These are phyloP conservation scores for Berkeleyomyces rouxiae DNA, from an alignment of 2,329 filamentous ascomycete species.

Conservation along the genomic window DNA sequence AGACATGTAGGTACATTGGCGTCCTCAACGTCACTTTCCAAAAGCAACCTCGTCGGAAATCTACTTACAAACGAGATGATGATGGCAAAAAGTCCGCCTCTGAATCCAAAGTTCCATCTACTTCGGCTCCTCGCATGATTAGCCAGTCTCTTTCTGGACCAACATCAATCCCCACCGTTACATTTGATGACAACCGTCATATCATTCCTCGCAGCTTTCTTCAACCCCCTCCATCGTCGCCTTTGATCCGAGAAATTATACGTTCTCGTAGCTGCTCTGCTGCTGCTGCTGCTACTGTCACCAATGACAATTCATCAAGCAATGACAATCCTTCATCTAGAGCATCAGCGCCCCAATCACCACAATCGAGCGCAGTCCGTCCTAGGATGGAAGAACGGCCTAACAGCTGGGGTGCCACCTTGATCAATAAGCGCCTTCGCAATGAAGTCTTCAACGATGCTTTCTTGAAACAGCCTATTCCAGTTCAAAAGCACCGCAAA, in stretches of 20 bases:
- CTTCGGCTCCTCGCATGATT: slow-evolving; percentile 27
- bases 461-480: slow-evolving; percentile 69
- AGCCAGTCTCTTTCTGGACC: slow-evolving; percentile 56
- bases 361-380: slow-evolving; percentile 21
- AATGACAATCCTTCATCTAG: not conserved
- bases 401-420: slow-evolving; percentile 76
- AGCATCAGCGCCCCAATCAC: slow-evolving; percentile 11
- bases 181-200: slow-evolving; percentile 85
- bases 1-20: slow-evolving; percentile 62
- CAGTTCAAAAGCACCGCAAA: slow-evolving; percentile 59
- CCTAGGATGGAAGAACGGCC: slow-evolving; percentile 38
- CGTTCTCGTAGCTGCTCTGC: slow-evolving; percentile 10
- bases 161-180: slow-evolving; percentile 68
- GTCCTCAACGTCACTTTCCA: slow-evolving; percentile 93
- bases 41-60: slow-evolving; percentile 55
- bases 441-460: slow-evolving; percentile 89
- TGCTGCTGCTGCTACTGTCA: slow-evolving; percentile 2
- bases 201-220: slow-evolving; percentile 79
- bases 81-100: slow-evolving; percentile 16
- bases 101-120: not conserved
- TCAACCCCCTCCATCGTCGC: slow-evolving; percentile 26
- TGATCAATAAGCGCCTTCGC: slow-evolving; percentile 71
- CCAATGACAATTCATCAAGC: not conserved
- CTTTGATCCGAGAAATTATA: slow-evolving; percentile 11
- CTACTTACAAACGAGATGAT: slow-evolving; percentile 35